Evolutionary conservation across 495 filamentous ascomycete species (phyloP).

Genomic region (Penicillium riverlandense): DNA sequence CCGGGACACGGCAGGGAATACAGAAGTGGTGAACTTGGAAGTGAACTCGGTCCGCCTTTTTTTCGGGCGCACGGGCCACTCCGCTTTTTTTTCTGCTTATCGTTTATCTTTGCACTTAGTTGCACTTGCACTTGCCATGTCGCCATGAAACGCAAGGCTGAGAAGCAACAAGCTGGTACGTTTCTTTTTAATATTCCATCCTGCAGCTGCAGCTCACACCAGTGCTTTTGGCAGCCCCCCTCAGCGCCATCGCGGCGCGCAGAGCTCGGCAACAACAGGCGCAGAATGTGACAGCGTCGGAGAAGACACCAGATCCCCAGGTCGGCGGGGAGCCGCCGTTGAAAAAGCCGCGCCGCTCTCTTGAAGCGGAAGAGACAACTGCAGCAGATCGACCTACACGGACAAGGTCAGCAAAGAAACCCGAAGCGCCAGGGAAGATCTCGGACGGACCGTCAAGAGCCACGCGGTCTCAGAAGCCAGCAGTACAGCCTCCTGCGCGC

Average conservation of each 20-base stretch:
- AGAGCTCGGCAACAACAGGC: constrained; percentile 39
- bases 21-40: constrained; percentile 6
- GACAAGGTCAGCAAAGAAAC: constrained; percentile 21
- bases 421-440: constrained; percentile 3
- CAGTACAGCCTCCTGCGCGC: not conserved
- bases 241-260: constrained; percentile 41
- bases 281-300: constrained; percentile 12
- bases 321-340: constrained; percentile 23
- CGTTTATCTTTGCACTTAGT: constrained; percentile 7
- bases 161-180: constrained; percentile 33
- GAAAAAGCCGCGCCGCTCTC: constrained; percentile 28
- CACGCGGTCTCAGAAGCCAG: constrained; percentile 1
- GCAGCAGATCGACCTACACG: constrained; percentile 2
- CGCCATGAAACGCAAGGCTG: constrained; percentile 38
- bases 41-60: constrained; percentile 26
- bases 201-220: not conserved
- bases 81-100: constrained; percentile 28
- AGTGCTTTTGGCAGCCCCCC: constrained; percentile 20
- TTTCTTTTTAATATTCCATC: no score
- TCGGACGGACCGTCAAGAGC: constrained; percentile 1
- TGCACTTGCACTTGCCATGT: not conserved
- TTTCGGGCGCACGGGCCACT: constrained; percentile 36
- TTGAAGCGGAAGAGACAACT: constrained; percentile 10
- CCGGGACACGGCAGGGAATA: no score
- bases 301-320: constrained; percentile 10